Base-by-base conservation (phyloP, 1,284 basidiomycete species). In the Trametes hirsuta region DNA sequence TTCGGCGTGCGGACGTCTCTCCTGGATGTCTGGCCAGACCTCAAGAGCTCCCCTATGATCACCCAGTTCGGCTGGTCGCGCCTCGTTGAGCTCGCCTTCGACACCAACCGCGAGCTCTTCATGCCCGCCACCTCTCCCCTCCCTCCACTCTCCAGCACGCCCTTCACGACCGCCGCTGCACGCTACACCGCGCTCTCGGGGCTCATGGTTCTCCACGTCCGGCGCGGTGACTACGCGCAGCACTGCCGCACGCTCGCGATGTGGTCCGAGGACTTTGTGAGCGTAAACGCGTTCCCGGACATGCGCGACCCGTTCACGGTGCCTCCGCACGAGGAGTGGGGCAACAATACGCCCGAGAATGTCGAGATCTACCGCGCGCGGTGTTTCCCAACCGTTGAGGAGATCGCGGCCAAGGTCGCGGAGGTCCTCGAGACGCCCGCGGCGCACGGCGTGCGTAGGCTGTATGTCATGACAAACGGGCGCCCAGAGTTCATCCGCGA, bases 401-500 rank as follows among this genome's bases (percentile, higher is more conserved):
- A 81, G 52, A 81, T 85, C 63, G 78, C 78, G n/a, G 63, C 70
- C 42, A 74, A 74, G 46, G 78, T 83, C 3, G 68, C 69, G 34
- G 67, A 77, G 36, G 76, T 85, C 39, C 62, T 50, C 66, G 67
- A 35, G 66, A 66, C 58, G 59, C 65, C 57, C 21, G 67, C 64
- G 6, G 68, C 62, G 35, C 59, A 49, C 9, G 69, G 66, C 44
- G 66, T 82, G 54, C 69, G 71, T 59, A 68, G 69, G 53, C 55
- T 86, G 24, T 86, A 82, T 63, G 74, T 87, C 50, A 79, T 86
- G 79, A 85, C 85, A 37, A 86, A 87, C 54, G 85, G 76, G 1
- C 68, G 74, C 18, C 62, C 46, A 34, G 71, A 70, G 52, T 79
- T 78, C 69, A 49, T 77, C 39, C 47, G 68, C 1, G 76, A 81